Conservation (phyloP, 2,329 filamentous ascomycete species). For the Trichophyton benhamiae region DNA sequence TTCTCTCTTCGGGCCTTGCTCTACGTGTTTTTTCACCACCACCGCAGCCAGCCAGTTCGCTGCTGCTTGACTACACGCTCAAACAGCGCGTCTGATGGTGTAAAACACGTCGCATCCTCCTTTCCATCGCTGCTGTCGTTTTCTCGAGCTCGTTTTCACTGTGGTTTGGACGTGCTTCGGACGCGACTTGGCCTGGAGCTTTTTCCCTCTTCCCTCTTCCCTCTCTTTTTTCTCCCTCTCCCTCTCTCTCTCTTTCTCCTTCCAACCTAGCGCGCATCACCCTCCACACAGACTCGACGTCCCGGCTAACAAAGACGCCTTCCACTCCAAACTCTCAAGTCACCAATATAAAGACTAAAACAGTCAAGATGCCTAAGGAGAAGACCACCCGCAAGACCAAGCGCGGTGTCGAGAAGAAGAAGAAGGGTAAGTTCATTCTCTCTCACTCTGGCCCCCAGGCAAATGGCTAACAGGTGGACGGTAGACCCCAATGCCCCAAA, state of each 20-base stretch:
- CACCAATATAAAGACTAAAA: background rate
- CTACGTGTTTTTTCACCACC: background rate
- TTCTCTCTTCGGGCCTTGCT: background rate
- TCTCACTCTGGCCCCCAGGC: background rate
- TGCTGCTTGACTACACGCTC: background rate
- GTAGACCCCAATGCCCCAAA: constrained; percentile 94
- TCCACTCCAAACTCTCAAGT: constrained; percentile 6
- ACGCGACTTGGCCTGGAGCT: no score
- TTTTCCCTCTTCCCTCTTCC: background rate
- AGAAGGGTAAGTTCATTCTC: constrained; percentile 48
- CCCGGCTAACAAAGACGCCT: background rate
- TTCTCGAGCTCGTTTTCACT: no score
- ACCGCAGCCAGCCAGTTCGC: background rate
- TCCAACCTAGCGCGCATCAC: background rate
- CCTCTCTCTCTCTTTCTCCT: background rate
- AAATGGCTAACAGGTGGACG: constrained; percentile 5
- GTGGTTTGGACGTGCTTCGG: no score
- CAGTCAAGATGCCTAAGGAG: constrained; percentile 54
- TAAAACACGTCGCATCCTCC: background rate
- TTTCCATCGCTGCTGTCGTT: background rate
- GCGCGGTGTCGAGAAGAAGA: constrained; percentile 52
- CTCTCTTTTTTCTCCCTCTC: background rate
- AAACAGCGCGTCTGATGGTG: background rate
- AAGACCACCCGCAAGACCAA: constrained; percentile 51
- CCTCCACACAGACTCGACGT: background rate